These are phyloP conservation scores for Epithemia pelagica DNA, from an alignment of 108 stramenopile genomes.

Conservation along the genomic window DNA sequence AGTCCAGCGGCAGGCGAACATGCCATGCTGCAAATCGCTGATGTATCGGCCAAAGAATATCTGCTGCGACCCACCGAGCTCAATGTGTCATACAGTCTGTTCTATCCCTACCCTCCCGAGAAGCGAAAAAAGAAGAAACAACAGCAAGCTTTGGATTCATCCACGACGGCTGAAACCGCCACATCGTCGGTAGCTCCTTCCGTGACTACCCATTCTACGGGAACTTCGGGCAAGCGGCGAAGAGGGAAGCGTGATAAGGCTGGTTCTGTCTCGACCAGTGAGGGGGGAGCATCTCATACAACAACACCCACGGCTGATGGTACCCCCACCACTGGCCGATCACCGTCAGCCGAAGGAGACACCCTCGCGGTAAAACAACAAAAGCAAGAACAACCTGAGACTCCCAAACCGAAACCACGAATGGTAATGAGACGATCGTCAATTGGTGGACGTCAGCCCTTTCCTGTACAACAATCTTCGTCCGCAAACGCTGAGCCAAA, in stretches of 20 bases:
- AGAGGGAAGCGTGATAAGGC: constrained; percentile 59
- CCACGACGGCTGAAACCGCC: constrained; percentile 1
- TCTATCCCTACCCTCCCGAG: constrained; percentile 39
- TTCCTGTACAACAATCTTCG: neutral
- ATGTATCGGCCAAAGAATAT: constrained; percentile 40
- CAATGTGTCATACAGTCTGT: constrained; percentile 27
- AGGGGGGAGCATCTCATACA: neutral
- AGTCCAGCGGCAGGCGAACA: neutral
- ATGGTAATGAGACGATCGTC: neutral
- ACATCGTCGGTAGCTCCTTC: constrained; percentile 7
- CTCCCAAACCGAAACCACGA: neutral
- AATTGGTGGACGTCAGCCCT: neutral
- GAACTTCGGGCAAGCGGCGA: constrained; percentile 15
- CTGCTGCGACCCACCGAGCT: constrained; percentile 31
- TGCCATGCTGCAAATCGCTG: neutral
- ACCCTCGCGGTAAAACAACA: neutral
- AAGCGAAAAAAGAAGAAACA: constrained; percentile 21
- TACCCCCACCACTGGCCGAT: neutral
- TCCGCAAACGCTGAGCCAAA: neutral
- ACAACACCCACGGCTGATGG: neutral
- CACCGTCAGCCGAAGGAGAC: neutral
- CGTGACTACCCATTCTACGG: neutral
- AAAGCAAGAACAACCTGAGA: neutral
- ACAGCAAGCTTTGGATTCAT: neutral
- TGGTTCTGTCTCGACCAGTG: constrained; percentile 3